Evolutionary conservation across 1,284 basidiomycete species (phyloP).

Genomic region (Cutaneotrichosporon arboriforme): DNA sequence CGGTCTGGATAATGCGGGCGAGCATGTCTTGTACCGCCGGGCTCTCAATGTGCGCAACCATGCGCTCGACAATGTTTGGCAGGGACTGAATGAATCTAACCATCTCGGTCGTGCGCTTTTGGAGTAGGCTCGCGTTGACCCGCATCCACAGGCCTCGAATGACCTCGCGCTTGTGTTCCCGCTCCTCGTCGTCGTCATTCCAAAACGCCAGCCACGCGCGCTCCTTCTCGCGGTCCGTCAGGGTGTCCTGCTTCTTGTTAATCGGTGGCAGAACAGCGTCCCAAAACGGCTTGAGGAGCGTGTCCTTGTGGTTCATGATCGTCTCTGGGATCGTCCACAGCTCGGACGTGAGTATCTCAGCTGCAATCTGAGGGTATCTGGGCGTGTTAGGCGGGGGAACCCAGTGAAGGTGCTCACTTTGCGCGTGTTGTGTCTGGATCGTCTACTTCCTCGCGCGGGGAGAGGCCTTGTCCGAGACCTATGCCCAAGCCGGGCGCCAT

Average conservation of each 20-base stretch:
- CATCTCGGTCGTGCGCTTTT: constrained; percentile 90
- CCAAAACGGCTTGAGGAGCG: constrained; percentile 80
- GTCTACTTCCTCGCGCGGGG: constrained; percentile 16
- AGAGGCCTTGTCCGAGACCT: constrained; percentile 32
- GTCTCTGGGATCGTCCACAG: constrained; percentile 92
- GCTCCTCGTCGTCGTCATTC: constrained; percentile 41
- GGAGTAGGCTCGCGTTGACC: constrained; percentile 79
- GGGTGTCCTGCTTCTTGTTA: constrained; percentile 12
- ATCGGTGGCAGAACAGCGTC: constrained; percentile 64
- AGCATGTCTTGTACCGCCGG: constrained; percentile 89
- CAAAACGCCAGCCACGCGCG: constrained; percentile 33
- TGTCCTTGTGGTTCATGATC: constrained; percentile 61
- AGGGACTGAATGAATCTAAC: constrained; percentile 81
- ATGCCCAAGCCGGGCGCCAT: constrained; percentile 11
- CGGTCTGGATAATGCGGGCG: constrained; percentile 84
- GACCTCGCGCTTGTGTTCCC: constrained; percentile 50
- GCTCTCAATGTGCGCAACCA: constrained; percentile 80
- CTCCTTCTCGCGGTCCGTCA: constrained; percentile 37
- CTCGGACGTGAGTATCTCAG: constrained; percentile 92
- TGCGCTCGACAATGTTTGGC: constrained; percentile 72
- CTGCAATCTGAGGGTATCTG: constrained; percentile 92
- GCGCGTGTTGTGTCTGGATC: constrained; percentile 23
- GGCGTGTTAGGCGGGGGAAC: not conserved
- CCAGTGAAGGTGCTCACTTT: constrained; percentile 22
- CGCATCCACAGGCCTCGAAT: constrained; percentile 61